A percentile compares a stretch with the other conserved stretches of the same genome.
These are phyloP conservation scores for Camillea tinctor DNA, from an alignment of 2,329 filamentous ascomycete genomes.

Conservation along the genomic window DNA sequence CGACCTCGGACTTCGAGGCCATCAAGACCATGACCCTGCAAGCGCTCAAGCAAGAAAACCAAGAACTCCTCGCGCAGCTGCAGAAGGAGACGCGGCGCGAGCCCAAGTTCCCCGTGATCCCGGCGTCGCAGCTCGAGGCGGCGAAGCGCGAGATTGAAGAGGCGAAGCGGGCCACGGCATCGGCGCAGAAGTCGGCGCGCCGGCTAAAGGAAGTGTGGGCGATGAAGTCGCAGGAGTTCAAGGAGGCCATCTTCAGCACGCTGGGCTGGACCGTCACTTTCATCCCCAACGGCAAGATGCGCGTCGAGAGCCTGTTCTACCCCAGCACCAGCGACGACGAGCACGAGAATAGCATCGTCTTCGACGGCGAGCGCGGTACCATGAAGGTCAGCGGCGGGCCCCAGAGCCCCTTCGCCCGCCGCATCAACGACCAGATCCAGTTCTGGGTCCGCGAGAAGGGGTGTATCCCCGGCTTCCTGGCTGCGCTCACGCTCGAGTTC, in stretches of 20 bases:
- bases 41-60: constrained; percentile 79
- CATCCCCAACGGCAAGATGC: constrained; percentile 94
- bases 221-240: constrained; percentile 89
- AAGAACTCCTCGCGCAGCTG: constrained; percentile 74
- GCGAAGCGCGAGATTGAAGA: constrained; percentile 74
- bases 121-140: constrained; percentile 72
- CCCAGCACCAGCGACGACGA: constrained; percentile 63
- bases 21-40: constrained; percentile 79
- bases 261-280: constrained; percentile 95
- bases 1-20: constrained; percentile 80
- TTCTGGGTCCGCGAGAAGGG: constrained; percentile 96
- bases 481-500: constrained; percentile 88
- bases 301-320: constrained; percentile 83
- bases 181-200: constrained; percentile 77
- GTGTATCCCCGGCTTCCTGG: constrained; percentile 89
- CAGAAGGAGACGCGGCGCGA: constrained; percentile 44
- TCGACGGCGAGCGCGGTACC: constrained; percentile 89
- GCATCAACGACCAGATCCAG: constrained; percentile 82
- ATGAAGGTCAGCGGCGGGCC: constrained; percentile 98
- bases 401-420: constrained; percentile 77
- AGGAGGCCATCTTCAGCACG: constrained; percentile 87
- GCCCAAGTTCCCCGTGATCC: constrained; percentile 61
- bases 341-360: constrained; percentile 74
- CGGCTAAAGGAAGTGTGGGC: constrained; percentile 92
- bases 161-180: constrained; percentile 65